Base-by-base conservation (phyloP, 306 rosid species). In the Senna tora region DNA sequence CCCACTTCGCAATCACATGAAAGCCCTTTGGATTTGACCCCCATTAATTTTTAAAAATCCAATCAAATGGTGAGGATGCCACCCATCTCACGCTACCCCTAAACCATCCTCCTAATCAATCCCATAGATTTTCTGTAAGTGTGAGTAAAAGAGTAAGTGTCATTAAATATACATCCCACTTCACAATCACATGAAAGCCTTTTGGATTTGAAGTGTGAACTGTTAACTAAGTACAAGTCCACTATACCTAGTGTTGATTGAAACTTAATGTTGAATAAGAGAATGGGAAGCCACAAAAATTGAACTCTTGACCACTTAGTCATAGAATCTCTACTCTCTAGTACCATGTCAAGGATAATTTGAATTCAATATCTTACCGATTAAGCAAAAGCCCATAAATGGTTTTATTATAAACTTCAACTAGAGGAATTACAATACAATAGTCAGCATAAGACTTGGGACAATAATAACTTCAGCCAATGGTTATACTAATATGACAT, bases 401-500 rank as follows among this genome's bases (percentile, higher is more conserved):
- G 6, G 20, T 47, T 47, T 15, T n/a, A 45, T 45, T 45, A 45
- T 45, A 14, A 45, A 13, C 0, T 13, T 13, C 3, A 45, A 45
- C n/a, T 13, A 13, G n/a, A 0, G 19, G 20, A 47, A 6, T 15
- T 3, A n/a, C n/a, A n/a, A n/a, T n/a, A n/a, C 53, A 47, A 8
- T 14, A 4, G 20, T 47, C 20, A 47, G 15, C 20, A 15, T 15
- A 47, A 47, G 50, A 12, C 17, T 14, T 45, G 17, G 46, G 13
- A 46, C 7, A 47, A 47, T n/a, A 20, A 19, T 19, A 52, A 20
- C 57, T 19, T 7, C 57, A 52, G 19, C 8, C 3, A 8, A 19
- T 52, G 7, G 57, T 52, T 17, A 52, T 52, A 52, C 57, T 49
- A 52, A n/a, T n/a, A n/a, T n/a, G n/a, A n/a, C n/a, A n/a, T n/a